phyloP scores from a whole-genome alignment of 208 protist genomes.

The Trypanosoma avium region DNA sequence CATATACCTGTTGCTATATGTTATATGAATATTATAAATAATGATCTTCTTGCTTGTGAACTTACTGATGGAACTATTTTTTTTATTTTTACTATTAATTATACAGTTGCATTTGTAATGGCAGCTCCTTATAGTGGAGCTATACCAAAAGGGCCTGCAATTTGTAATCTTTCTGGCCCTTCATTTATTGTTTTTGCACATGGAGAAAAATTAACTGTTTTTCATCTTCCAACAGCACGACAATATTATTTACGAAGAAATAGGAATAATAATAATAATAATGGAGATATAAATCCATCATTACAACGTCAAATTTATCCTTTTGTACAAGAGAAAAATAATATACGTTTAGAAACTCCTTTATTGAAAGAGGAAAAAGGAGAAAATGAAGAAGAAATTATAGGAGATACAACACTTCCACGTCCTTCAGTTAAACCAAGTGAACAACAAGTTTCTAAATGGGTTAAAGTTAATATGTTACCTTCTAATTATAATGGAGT shows the following conservation, averaged over 20 bases:
- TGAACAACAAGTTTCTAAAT: conserved; percentile 20
- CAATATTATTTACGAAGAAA: conserved; percentile 24
- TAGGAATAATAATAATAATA: neutral
- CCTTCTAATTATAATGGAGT: neutral
- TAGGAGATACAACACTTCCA: conserved; percentile 8
- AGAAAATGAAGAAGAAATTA: neutral
- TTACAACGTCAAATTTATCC: conserved; percentile 1
- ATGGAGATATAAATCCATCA: neutral
- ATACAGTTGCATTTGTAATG: conserved; percentile 40
- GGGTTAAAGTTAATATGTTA: conserved; percentile 27
- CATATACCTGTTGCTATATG: conserved; percentile 1
- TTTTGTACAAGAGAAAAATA: conserved; percentile 22
- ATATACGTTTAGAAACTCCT: neutral
- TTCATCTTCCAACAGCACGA: conserved; percentile 40
- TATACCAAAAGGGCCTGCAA: neutral
- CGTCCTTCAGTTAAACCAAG: conserved; percentile 4
- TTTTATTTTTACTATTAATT: conserved; percentile 29
- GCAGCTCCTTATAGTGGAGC: conserved; percentile 10
- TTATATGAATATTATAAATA: conserved; percentile 19
- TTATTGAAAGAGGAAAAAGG: neutral
- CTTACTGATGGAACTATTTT: conserved; percentile 33
- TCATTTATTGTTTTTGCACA: conserved; percentile 37
- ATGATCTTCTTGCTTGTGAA: conserved; percentile 30
- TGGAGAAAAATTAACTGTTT: conserved; percentile 27
- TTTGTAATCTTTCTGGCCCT: conserved; percentile 24